These are phyloP conservation scores for Fomitopsis schrenkii DNA, from an alignment of 1,284 basidiomycete species.

Conservation along the genomic window DNA sequence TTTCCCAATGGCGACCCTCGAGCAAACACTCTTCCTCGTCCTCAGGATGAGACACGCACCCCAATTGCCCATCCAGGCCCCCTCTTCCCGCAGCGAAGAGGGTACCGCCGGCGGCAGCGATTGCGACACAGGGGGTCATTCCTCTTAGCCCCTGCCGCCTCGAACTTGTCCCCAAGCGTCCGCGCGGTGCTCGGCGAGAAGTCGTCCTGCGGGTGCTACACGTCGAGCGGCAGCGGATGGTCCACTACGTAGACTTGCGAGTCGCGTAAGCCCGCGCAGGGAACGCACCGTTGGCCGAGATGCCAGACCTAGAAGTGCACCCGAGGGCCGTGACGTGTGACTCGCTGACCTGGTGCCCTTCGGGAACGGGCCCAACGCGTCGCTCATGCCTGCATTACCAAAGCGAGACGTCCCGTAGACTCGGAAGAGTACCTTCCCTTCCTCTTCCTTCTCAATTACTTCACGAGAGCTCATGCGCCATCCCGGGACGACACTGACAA, in stretches of 20 bases:
- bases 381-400: no score
- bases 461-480: neutral
- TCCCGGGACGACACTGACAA: no score
- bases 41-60: constrained; percentile 37
- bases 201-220: constrained; percentile 31
- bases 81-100: no score
- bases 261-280: constrained; percentile 13
- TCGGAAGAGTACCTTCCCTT: no score
- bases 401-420: no score
- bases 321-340: no score
- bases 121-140: neutral
- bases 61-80: constrained; percentile 10
- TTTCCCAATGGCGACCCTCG: constrained; percentile 8
- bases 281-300: no score
- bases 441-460: no score
- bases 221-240: constrained; percentile 27
- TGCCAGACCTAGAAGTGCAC: no score
- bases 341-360: no score
- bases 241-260: constrained; percentile 17
- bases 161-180: constrained; percentile 34
- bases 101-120: no score
- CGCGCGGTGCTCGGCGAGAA: constrained; percentile 51
- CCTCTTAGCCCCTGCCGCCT: neutral
- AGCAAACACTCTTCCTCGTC: constrained; percentile 16
- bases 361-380: no score